Conservation (phyloP, 148 eudicot species). For the Oxyria digyna region DNA sequence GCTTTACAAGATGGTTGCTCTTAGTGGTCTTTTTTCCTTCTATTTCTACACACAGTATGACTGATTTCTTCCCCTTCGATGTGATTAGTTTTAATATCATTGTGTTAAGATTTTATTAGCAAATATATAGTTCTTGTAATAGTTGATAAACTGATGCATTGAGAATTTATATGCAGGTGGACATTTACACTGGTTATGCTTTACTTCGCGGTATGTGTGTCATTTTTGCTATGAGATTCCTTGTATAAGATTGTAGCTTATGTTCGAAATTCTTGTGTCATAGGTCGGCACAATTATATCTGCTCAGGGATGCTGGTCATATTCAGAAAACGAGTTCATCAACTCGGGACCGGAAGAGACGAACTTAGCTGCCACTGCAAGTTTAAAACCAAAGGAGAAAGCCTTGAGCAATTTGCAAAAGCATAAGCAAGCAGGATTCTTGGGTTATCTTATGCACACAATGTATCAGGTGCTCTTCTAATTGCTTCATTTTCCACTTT, state of each 20-base stretch:
- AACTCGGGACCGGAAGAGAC: constrained; percentile 17
- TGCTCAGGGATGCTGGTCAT: constrained; percentile 52
- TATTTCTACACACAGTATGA: constrained; percentile 83
- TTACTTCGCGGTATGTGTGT: constrained; percentile 64
- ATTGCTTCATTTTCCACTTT: not conserved
- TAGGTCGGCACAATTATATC: constrained; percentile 59
- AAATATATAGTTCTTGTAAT: no score
- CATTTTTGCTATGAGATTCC: not conserved
- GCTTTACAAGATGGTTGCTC: constrained; percentile 30
- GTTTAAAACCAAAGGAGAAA: constrained; percentile 7
- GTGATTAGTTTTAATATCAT: no score
- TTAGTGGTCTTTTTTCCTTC: constrained; percentile 45
- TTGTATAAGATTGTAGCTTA: not conserved
- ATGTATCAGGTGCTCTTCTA: constrained; percentile 77
- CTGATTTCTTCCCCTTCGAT: constrained; percentile 1
- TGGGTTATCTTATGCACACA: constrained; percentile 38
- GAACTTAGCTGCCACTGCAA: not conserved
- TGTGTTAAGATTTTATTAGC: no score
- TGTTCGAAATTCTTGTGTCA: not conserved
- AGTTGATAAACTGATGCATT: not conserved
- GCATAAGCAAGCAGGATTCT: constrained; percentile 24
- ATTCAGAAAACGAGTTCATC: constrained; percentile 24
- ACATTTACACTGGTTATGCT: constrained; percentile 62
- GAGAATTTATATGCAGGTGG: constrained; percentile 56
- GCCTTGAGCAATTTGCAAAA: constrained; percentile 12